Conservation (phyloP, 495 filamentous ascomycete species). For the Annulohypoxylon maeteangense region DNA sequence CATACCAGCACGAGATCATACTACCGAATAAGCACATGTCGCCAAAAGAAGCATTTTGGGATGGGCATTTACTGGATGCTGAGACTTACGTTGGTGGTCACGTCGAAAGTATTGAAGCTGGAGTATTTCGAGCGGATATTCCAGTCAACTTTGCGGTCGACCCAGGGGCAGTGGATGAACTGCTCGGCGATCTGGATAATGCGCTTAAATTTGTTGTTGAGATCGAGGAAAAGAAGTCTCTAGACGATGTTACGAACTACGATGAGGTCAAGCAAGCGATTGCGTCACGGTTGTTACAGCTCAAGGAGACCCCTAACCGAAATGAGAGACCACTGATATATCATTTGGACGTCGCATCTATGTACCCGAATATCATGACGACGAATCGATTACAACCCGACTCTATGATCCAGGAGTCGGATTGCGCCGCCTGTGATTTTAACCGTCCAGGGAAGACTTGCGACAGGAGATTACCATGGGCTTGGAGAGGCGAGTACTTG, state of each 20-base stretch:
- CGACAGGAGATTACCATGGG: constrained; percentile 93
- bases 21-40: constrained; percentile 96
- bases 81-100: constrained; percentile 99
- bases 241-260: constrained; percentile 93
- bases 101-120: constrained; percentile 99
- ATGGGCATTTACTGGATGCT: constrained; percentile 93
- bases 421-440: constrained; percentile 98
- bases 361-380: constrained; percentile 99
- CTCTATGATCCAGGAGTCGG: constrained; percentile 96
- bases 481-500: constrained; percentile 97
- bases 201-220: constrained; percentile 91
- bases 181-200: constrained; percentile 86
- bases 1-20: constrained; percentile 90
- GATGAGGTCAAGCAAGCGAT: constrained; percentile 93
- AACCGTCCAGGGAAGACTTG: constrained; percentile 98
- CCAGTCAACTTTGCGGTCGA: constrained; percentile 92
- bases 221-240: constrained; percentile 92
- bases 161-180: constrained; percentile 85
- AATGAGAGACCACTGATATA: constrained; percentile 92
- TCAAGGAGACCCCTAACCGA: constrained; percentile 84
- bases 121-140: constrained; percentile 96
- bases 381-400: constrained; percentile 98
- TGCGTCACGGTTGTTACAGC: constrained; percentile 70
- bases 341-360: constrained; percentile 97
- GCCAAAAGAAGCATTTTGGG: constrained; percentile 92